These are phyloP conservation scores for Thalassiosira hispida DNA, from an alignment of 352 stramenopile genomes.

Conservation along the genomic window DNA sequence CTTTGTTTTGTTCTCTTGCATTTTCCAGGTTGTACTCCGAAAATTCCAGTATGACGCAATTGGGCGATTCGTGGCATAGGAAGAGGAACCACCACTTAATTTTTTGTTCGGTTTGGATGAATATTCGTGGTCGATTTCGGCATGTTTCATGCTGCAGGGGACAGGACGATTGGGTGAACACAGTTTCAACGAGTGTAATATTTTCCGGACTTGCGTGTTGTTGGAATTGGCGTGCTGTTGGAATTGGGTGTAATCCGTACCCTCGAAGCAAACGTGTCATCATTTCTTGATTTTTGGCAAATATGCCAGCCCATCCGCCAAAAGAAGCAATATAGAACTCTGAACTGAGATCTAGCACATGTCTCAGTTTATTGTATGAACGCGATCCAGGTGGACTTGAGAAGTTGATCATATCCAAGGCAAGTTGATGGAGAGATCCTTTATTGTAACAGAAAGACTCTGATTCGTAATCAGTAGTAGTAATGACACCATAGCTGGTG, in stretches of 20 bases:
- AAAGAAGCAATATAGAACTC: constrained; percentile 1
- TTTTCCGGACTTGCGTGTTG: too few relatives aligned
- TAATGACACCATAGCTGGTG: too few relatives aligned
- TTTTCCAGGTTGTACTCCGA: constrained; percentile 4
- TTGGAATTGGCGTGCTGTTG: too few relatives aligned
- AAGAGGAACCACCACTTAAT: background rate
- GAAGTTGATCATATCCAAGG: constrained; percentile 6
- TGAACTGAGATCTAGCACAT: constrained; percentile 8
- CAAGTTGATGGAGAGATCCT: constrained; percentile 22
- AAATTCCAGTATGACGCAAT: constrained; percentile 21
- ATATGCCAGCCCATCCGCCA: background rate
- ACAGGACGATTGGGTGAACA: background rate
- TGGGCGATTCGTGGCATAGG: constrained; percentile 8
- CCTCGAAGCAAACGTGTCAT: background rate
- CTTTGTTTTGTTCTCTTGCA: background rate
- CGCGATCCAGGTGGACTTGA: constrained; percentile 10
- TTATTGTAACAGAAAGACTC: constrained; percentile 10
- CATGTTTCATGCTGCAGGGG: background rate
- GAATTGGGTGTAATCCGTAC: background rate
- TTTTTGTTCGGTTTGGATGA: constrained; percentile 21
- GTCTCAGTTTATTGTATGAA: constrained; percentile 22
- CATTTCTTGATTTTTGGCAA: background rate
- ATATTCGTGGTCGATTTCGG: constrained; percentile 12
- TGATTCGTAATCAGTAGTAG: too few relatives aligned
- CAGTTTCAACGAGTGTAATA: constrained; percentile 1